Percentiles rank a stretch among this genome's conserved stretches.
phyloP scores from a whole-genome alignment of 805 yeast species.

The Starmerella vitae region DNA sequence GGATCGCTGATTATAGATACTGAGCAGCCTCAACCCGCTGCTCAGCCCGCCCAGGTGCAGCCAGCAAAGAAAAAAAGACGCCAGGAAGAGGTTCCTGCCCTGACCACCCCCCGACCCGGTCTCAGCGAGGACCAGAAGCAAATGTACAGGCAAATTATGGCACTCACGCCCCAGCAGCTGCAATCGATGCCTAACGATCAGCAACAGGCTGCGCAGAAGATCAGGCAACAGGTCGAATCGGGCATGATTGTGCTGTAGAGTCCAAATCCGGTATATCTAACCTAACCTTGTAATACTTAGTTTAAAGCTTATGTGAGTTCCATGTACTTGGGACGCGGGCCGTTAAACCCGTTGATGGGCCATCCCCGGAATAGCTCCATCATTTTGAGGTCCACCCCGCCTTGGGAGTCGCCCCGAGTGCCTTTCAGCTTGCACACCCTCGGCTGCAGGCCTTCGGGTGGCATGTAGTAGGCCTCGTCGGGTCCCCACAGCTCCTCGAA shows the following conservation, averaged over 20 bases:
- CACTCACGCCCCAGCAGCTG: slow-evolving; percentile 40
- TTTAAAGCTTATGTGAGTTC: too few species aligned
- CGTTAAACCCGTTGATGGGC: too few species aligned
- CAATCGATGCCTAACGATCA: slow-evolving; percentile 40
- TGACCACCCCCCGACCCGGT: slow-evolving; percentile 15
- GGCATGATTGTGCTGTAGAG: background rate
- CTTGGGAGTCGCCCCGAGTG: too few species aligned
- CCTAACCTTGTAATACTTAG: too few species aligned
- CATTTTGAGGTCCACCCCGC: too few species aligned
- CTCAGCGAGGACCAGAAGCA: slow-evolving; percentile 29
- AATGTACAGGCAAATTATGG: slow-evolving; percentile 40
- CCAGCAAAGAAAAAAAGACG: background rate
- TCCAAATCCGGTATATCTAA: too few species aligned
- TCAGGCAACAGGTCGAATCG: slow-evolving; percentile 20
- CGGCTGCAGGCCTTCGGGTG: too few species aligned
- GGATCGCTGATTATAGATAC: slow-evolving; percentile 12
- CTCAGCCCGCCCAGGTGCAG: slow-evolving; percentile 1
- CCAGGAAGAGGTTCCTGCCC: slow-evolving; percentile 6
- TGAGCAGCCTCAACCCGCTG: background rate
- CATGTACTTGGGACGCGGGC: too few species aligned
- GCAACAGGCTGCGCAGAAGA: slow-evolving; percentile 27
- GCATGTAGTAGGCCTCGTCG: slow-evolving; percentile 5
- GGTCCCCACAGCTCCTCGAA: slow-evolving; percentile 24
- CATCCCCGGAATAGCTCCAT: background rate
- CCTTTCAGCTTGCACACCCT: too few species aligned